Base-by-base conservation (phyloP, 2,329 filamentous ascomycete genomes). In the Magnaporthiopsis incrustans region DNA sequence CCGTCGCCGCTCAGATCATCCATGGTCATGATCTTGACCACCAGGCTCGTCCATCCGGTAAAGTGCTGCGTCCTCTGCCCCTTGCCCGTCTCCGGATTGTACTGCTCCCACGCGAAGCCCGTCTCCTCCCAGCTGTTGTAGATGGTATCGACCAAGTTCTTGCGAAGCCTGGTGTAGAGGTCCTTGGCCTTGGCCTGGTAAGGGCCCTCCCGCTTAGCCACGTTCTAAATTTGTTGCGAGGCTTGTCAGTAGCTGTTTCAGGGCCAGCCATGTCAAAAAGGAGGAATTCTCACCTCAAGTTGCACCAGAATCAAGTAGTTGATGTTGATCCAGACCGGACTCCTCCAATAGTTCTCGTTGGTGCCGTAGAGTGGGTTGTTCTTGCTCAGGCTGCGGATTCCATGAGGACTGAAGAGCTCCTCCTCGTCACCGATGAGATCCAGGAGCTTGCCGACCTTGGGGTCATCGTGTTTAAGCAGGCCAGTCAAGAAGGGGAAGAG, bases 11-110 rank as follows among this genome's bases (percentile, higher is more conserved):
- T 67, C 27, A 91, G 72, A 69, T 96, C 89, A 8, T 92, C 90
- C 91, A 99, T 94, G 60, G 87, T 86, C 92, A 98, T 97, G 69
- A 99, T 91, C 81, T 97, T 97, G 59, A 98, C 93, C 60, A 98
- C 91, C 76, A 98, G 80, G 74, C 92, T 97, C n/a, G 95, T 99
- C 95, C 95, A 99, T 62, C 95, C 95, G 0, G 95, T 97, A 74
- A 99, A 99, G 76, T 98, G 94, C 81, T 97, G 92, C 6, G 93
- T 98, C 57, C 95, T 84, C 80, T 98, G 94, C n/a, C 95, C 95
- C 63, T 85, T 85, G 59, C 95, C 95, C 4, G 91, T 96, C 70
- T 97, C 92, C 0, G 93, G 92, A 74, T 96, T 91, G 76, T 98
- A 99, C 78, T 99, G 95, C 77, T 99, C 95, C 94, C 94, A 99